Evolutionary conservation across 352 stramenopile genomes (phyloP).

Genomic region (Pythium diclinum): DNA sequence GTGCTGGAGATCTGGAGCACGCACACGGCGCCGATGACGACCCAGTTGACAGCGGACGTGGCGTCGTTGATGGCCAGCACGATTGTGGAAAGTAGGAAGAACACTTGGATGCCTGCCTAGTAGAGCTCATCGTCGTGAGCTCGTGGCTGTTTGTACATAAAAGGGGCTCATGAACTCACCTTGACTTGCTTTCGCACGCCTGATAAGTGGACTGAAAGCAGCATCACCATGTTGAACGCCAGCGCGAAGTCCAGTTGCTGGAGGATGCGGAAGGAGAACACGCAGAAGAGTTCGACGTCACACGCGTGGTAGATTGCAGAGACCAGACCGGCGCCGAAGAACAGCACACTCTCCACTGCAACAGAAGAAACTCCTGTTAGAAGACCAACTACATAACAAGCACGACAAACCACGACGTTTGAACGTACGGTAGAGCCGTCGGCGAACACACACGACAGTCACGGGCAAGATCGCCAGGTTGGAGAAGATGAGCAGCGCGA

Average conservation of each 20-base stretch:
- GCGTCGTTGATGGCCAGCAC: constrained; percentile 34
- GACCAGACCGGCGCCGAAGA: constrained; percentile 29
- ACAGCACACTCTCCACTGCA: constrained; percentile 38
- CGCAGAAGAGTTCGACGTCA: constrained; percentile 33
- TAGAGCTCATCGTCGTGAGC: neutral
- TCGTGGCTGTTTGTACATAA: neutral
- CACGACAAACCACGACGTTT: neutral
- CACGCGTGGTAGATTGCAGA: constrained; percentile 41
- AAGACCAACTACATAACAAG: too few species aligned
- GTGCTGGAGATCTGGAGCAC: constrained; percentile 34
- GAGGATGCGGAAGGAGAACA: constrained; percentile 37
- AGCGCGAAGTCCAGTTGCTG: constrained; percentile 45
- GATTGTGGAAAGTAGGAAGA: constrained; percentile 35
- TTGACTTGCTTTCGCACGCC: constrained; percentile 41
- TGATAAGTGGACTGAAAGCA: constrained; percentile 38
- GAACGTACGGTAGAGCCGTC: constrained; percentile 37
- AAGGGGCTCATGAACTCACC: constrained; percentile 17
- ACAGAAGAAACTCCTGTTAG: neutral
- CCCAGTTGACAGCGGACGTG: constrained; percentile 39
- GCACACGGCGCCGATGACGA: constrained; percentile 29
- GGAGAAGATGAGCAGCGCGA: constrained; percentile 34
- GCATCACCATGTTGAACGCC: constrained; percentile 44
- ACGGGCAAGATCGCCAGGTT: constrained; percentile 38
- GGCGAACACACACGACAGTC: constrained; percentile 25
- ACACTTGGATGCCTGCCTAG: constrained; percentile 33